Evolutionary conservation across 441 rosid species (phyloP), one percentile per base, ranked within the genome.

Genomic region (Geranium incanum): DNA sequence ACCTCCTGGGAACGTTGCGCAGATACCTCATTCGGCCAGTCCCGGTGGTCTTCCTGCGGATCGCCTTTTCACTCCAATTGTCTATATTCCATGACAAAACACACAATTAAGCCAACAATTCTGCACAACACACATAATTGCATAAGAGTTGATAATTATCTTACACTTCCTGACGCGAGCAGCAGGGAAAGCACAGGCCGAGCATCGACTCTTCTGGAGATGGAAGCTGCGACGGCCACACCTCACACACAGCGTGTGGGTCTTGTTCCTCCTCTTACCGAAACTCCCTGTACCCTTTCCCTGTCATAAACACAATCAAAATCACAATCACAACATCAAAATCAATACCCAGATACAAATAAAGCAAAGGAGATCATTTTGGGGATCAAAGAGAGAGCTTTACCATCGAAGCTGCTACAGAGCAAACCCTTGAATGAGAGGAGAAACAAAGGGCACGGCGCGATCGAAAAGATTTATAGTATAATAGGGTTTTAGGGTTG

Each of bases 201-300:
- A 21, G 77, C 98, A 93, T 1, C 95, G 95, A 80, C 98, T 89
- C 86, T 93, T 91, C 88, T 89, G 97, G 68, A 91, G 95, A 79
- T 93, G 97, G 84, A 89, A 91, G 80, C 94, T 90, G 18, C 98
- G 95, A 45, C 93, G 97, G 43, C 98, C 98, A 68, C 98, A 93
- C 80, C 98, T 86, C 15, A 89, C 94, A 70, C 97, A 93, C 57
- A 93, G 88, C 5, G 98, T 91, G 87, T 91, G 96, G 36, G 96
- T 87, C 91, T 91, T 93, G 92, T 93, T 93, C 85, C 98, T 91
- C 71, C 98, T 81, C 88, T 93, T 89, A 69, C 98, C 97, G 48
- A 93, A 93, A 84, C 97, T 91, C 73, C 92, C 96, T 4, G 98
- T 93, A 77, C 96, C 97, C 83, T 93, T 93, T 21, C 97, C 97